Evolutionary conservation across 2,329 filamentous ascomycete genomes (phyloP).

Genomic region (Acarospora socialis): DNA sequence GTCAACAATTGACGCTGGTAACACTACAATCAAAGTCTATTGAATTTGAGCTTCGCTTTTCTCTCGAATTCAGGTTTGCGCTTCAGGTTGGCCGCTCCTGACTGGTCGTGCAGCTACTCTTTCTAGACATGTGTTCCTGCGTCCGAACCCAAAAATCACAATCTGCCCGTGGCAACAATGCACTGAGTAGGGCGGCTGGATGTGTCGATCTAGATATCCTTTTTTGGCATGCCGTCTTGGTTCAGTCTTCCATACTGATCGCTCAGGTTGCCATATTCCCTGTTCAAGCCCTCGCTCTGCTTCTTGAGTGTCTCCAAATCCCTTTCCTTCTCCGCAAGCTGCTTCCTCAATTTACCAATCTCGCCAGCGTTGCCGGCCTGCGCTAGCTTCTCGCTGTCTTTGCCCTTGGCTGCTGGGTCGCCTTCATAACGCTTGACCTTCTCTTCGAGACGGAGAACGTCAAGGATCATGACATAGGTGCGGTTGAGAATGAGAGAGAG

Average conservation of each 20-base stretch:
- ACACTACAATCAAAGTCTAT: no score
- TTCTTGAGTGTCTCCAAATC: constrained; percentile 85
- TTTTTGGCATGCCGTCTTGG: constrained; percentile 38
- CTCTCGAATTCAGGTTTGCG: no score
- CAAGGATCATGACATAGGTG: constrained; percentile 94
- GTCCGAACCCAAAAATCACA: no score
- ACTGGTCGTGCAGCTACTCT: no score
- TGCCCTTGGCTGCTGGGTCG: constrained; percentile 42
- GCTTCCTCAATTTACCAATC: constrained; percentile 59
- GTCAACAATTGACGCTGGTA: no score
- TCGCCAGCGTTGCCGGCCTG: constrained; percentile 59
- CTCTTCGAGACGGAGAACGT: constrained; percentile 82
- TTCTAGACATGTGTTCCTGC: no score
- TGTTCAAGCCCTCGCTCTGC: constrained; percentile 68
- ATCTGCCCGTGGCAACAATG: no score
- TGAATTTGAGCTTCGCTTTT: no score
- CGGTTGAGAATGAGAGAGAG: constrained; percentile 97
- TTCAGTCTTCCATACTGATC: constrained; percentile 58
- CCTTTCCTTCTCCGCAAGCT: constrained; percentile 58
- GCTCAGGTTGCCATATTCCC: constrained; percentile 73
- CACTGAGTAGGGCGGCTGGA: no score
- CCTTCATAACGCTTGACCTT: constrained; percentile 74
- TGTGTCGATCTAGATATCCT: constrained; percentile 25
- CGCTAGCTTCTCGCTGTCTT: constrained; percentile 58
- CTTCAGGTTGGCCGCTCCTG: no score